These are phyloP conservation scores for Iris pallida DNA, from an alignment of 116 monocot genomes.

Conservation along the genomic window DNA sequence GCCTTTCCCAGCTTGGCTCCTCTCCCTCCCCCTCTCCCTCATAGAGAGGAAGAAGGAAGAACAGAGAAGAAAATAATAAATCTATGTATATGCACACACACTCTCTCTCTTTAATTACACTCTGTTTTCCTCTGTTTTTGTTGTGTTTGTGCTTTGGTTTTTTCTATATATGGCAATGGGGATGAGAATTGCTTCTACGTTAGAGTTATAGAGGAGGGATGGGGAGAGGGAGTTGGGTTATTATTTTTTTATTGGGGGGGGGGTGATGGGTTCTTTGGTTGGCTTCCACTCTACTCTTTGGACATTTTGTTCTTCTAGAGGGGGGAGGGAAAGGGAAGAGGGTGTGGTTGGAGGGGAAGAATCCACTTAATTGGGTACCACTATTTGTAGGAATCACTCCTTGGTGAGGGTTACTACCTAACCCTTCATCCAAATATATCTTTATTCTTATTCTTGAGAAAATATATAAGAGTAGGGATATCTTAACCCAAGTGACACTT, in stretches of 20 bases:
- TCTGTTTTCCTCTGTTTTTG: not conserved
- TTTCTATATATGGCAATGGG: not conserved
- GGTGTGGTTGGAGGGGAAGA: no score
- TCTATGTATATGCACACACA: not conserved
- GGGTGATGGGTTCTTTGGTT: conserved; percentile 15
- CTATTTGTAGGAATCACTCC: no score
- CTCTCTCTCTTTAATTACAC: not conserved
- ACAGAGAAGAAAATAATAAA: not conserved
- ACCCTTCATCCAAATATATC: no score
- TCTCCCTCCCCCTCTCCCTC: conserved; percentile 19
- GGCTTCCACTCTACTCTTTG: conserved; percentile 27
- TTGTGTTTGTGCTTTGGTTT: not conserved
- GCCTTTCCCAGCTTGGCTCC: conserved; percentile 55
- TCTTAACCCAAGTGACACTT: no score
- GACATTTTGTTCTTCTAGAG: not conserved
- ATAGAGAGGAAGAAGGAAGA: conserved; percentile 18
- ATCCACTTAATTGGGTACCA: no score
- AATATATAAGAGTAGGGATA: no score
- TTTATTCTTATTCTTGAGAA: no score
- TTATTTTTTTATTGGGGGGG: not conserved
- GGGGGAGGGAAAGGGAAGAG: not conserved
- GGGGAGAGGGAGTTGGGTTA: not conserved
- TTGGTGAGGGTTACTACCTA: no score
- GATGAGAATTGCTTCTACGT: conserved; percentile 40
- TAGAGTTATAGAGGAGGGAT: conserved; percentile 10